Conservation (phyloP, 305 asterid genomes). For the Solanum chacoense region DNA sequence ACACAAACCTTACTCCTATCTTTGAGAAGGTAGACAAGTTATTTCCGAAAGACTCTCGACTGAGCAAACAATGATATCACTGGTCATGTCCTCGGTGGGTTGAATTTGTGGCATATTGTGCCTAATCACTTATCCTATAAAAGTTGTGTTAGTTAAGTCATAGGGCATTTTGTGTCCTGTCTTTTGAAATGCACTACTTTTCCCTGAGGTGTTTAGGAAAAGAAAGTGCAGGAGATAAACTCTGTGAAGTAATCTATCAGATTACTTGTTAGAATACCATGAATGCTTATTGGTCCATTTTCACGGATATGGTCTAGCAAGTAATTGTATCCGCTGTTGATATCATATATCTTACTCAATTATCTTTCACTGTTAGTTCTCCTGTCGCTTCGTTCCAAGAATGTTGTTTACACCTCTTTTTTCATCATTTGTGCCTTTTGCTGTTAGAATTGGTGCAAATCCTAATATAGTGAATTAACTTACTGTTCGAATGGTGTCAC, state of each 20-base stretch:
- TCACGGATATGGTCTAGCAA: background rate
- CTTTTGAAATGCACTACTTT: background rate
- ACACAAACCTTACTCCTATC: background rate
- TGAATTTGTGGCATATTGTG: background rate
- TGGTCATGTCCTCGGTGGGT: accelerated
- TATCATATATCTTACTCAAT: background rate
- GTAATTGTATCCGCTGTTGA: background rate
- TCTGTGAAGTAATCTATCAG: background rate
- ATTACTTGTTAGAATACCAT: background rate
- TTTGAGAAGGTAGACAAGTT: accelerated
- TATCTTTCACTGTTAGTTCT: background rate
- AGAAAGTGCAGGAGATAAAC: background rate
- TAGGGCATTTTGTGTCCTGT: background rate
- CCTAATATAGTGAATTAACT: background rate
- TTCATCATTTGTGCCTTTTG: background rate
- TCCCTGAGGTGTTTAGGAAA: background rate
- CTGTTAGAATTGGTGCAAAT: background rate
- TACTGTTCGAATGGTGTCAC: background rate
- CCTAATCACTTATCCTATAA: background rate
- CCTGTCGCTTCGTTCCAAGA: background rate
- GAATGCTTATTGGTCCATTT: background rate
- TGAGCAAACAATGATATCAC: background rate
- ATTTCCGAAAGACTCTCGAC: background rate
- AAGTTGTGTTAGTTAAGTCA: background rate
- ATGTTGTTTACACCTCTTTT: background rate